Percentiles rank a stretch among this genome's conserved stretches.
phyloP scores from a whole-genome alignment of 2,329 filamentous ascomycete genomes.

The Penicillium sp. region DNA sequence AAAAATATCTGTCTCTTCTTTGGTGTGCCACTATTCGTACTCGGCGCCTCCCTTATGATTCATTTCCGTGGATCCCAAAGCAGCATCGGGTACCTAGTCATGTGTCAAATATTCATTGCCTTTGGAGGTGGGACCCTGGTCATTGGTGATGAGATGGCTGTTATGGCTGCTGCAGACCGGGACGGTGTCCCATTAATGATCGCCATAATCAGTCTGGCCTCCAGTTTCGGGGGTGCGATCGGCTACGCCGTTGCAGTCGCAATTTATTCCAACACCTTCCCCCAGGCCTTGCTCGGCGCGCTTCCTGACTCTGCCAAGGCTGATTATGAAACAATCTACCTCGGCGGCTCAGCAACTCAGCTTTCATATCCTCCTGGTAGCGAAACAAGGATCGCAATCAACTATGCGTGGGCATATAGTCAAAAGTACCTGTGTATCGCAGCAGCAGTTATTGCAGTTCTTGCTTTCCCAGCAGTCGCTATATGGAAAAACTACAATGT shows the following conservation, averaged over 20 bases:
- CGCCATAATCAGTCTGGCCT: conserved; percentile 30
- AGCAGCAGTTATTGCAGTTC: conserved; percentile 22
- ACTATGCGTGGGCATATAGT: conserved; percentile 35
- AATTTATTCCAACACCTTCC: conserved; percentile 21
- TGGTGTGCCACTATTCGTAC: conserved; percentile 50
- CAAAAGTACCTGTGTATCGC: conserved; percentile 28
- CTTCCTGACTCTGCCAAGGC: conserved; percentile 21
- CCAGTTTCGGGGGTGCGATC: conserved; percentile 35
- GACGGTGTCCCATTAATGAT: conserved; percentile 51
- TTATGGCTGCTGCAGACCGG: conserved; percentile 57
- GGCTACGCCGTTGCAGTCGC: conserved; percentile 28
- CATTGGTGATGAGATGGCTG: conserved; percentile 57
- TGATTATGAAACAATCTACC: conserved; percentile 20
- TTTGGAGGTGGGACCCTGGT: conserved; percentile 55
- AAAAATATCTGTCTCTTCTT: conserved; percentile 52
- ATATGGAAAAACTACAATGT: conserved; percentile 32
- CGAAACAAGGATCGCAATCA: conserved; percentile 32
- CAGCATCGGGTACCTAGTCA: conserved; percentile 51
- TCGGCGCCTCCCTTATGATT: conserved; percentile 57
- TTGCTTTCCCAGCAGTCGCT: conserved; percentile 22
- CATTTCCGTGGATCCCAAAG: conserved; percentile 52
- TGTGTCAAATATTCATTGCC: conserved; percentile 58
- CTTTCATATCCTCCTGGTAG: conserved; percentile 28
- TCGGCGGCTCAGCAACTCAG: conserved; percentile 26
- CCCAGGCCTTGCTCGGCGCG: conserved; percentile 8